Percentiles rank a stretch among this genome's conserved stretches.
Evolutionary conservation across 495 filamentous ascomycete species (phyloP).

Genomic region (Bacidia gigantensis): DNA sequence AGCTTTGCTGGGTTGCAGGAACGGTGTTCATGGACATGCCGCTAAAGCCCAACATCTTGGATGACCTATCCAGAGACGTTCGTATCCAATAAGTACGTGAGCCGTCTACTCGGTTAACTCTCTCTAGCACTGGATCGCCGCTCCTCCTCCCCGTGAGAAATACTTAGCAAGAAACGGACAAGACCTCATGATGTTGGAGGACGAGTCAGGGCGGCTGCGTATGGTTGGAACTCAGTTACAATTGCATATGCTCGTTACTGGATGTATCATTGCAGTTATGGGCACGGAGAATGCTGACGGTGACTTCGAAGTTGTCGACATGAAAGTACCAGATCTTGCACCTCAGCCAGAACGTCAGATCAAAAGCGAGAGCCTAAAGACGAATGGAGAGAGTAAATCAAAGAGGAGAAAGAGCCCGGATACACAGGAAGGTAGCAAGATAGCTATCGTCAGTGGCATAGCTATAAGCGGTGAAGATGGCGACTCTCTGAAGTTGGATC

Average conservation of each 20-base stretch:
- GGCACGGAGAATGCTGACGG: conserved; percentile 87
- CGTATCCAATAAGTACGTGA: conserved; percentile 18
- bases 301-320: conserved; percentile 82
- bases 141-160: conserved; percentile 65
- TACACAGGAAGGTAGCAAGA: conserved; percentile 32
- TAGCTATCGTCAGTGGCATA: conserved; percentile 82
- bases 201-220: conserved; percentile 85
- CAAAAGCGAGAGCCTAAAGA: conserved; percentile 29
- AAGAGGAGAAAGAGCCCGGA: conserved; percentile 20
- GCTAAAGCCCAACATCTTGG: conserved; percentile 90
- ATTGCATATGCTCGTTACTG: conserved; percentile 65
- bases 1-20: conserved; percentile 88
- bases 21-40: conserved; percentile 97
- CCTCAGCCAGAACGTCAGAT: conserved; percentile 71
- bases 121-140: conserved; percentile 64
- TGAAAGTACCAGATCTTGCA: conserved; percentile 74
- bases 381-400: conserved; percentile 26
- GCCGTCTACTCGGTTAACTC: conserved; percentile 4
- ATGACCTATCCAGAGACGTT: conserved; percentile 87
- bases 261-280: conserved; percentile 78
- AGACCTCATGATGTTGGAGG: conserved; percentile 76
- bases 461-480: conserved; percentile 61
- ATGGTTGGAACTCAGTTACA: conserved; percentile 55
- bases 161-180: conserved; percentile 47
- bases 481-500: conserved; percentile 56